Evolutionary conservation across 192 early-diverging fungal genomes (phyloP).

Genomic region (Backusella westeae): DNA sequence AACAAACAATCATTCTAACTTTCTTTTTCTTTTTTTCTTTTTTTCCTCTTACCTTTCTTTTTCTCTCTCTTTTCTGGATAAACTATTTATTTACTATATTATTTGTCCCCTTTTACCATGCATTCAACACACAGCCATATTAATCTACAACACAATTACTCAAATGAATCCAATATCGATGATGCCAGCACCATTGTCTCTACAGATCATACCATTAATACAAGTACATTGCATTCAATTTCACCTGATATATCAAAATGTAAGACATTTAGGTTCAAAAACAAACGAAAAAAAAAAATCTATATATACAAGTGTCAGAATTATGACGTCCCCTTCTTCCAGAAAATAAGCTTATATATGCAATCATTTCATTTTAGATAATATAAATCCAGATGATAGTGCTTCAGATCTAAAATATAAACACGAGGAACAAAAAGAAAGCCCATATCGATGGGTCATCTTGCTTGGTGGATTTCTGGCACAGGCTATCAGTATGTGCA

Average conservation of each 20-base stretch:
- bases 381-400: neutral
- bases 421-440: neutral
- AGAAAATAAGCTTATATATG: neutral
- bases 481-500: conserved; percentile 7
- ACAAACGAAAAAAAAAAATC: neutral
- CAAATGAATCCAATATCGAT: neutral
- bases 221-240: neutral
- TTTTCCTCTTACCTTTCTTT: neutral
- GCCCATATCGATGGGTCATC: neutral
- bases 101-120: neutral
- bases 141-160: no score
- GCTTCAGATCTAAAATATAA: neutral
- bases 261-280: neutral
- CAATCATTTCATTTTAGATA: neutral
- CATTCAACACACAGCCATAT: no score
- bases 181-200: neutral
- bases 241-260: neutral
- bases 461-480: neutral
- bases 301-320: neutral
- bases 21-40: neutral
- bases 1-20: neutral
- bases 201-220: neutral
- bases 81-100: neutral
- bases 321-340: no score
- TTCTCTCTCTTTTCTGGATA: neutral